Conservation (phyloP, 441 rosid species). For the Aleurites moluccanus region DNA sequence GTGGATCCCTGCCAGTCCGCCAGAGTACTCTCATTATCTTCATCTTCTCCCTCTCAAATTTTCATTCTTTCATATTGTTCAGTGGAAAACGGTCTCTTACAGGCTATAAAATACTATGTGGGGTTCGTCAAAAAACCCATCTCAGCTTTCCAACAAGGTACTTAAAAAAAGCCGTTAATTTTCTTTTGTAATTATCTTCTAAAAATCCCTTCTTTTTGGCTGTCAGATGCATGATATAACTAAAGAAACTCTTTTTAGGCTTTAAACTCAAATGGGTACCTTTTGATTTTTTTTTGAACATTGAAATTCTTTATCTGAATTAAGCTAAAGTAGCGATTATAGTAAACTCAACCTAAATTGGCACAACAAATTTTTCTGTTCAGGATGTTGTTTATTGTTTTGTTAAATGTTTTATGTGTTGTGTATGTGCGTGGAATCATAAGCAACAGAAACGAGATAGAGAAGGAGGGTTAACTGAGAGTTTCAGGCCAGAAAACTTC, state of each 20-base stretch:
- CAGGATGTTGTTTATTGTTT: neutral
- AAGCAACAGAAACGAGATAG: constrained; percentile 52
- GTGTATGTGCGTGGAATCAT: constrained; percentile 9
- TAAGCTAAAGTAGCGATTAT: neutral
- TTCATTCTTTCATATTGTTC: neutral
- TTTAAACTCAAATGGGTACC: neutral
- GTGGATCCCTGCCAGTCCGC: neutral
- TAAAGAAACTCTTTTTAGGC: no score
- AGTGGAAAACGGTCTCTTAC: neutral
- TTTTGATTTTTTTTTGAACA: neutral
- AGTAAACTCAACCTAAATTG: neutral
- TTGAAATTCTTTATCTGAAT: neutral
- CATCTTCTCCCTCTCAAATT: neutral
- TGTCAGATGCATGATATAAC: neutral
- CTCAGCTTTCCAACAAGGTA: constrained; percentile 58
- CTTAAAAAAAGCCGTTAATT: neutral
- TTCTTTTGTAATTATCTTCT: neutral
- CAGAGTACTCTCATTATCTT: neutral
- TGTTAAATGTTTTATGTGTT: neutral
- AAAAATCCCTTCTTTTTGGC: neutral
- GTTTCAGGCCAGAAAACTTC: constrained; percentile 76
- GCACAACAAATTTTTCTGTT: neutral
- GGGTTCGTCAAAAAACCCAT: constrained; percentile 34
- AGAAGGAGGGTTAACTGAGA: constrained; percentile 48
- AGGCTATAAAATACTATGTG: constrained; percentile 39